phyloP scores from a whole-genome alignment of 805 yeast species.

The Teunomyces aglyptinius region DNA sequence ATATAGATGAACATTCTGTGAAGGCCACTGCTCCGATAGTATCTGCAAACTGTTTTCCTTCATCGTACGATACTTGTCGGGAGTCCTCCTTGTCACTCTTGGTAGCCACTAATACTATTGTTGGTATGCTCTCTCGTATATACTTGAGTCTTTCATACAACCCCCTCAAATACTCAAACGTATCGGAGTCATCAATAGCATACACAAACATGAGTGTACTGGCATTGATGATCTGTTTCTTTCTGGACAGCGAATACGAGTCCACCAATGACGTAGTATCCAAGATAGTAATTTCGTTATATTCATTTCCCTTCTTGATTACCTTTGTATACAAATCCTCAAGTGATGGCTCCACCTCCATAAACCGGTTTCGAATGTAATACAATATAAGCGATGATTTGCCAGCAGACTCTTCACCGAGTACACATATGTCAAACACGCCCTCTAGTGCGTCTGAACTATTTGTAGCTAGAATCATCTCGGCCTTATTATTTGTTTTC shows the following conservation, averaged over 20 bases:
- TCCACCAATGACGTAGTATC: constrained; percentile 29
- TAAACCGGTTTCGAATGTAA: constrained; percentile 20
- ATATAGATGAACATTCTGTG: constrained; percentile 26
- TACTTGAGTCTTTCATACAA: constrained; percentile 21
- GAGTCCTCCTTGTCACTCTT: constrained; percentile 23
- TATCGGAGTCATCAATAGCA: constrained; percentile 23
- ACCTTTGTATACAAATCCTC: constrained; percentile 27
- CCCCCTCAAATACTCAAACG: constrained; percentile 30
- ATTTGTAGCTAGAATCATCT: constrained; percentile 4
- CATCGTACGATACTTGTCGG: constrained; percentile 28
- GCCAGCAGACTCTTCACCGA: constrained; percentile 24
- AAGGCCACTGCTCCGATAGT: constrained; percentile 26
- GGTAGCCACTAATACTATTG: constrained; percentile 30
- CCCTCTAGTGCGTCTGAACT: constrained; percentile 14
- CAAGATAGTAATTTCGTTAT: constrained; percentile 29
- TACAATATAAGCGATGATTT: constrained; percentile 27
- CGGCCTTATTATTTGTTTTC: no score
- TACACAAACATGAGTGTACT: constrained; percentile 29
- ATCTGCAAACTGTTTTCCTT: constrained; percentile 29
- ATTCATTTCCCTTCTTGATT: constrained; percentile 14
- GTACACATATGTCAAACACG: constrained; percentile 27
- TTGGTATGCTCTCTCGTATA: constrained; percentile 24
- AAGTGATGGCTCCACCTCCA: constrained; percentile 17
- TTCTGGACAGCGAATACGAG: constrained; percentile 23
- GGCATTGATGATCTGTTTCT: constrained; percentile 29